Conservation (phyloP, 148 eudicot genomes). For the Vaccinium myrtillus region DNA sequence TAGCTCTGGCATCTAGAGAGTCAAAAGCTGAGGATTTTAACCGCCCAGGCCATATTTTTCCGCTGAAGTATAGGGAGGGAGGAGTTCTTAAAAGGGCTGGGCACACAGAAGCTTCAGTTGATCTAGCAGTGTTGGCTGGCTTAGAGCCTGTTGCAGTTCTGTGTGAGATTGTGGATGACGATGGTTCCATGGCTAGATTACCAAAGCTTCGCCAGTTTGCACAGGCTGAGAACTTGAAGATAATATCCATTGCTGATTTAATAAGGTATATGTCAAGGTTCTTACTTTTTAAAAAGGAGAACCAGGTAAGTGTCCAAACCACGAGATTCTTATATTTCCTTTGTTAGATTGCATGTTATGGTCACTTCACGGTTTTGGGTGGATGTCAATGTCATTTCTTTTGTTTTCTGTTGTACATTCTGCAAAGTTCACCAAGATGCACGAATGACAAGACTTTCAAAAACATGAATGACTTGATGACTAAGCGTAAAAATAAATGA, state of each 20-base stretch:
- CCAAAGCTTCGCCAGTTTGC: slow-evolving; percentile 77
- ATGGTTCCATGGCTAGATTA: slow-evolving; percentile 95
- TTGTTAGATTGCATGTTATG: neutral
- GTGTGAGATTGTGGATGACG: slow-evolving; percentile 95
- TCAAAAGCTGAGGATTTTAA: slow-evolving; percentile 82
- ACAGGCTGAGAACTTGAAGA: slow-evolving; percentile 57
- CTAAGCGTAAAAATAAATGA: neutral
- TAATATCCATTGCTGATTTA: slow-evolving; percentile 81
- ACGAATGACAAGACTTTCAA: neutral
- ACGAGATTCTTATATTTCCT: neutral
- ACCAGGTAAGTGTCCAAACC: neutral
- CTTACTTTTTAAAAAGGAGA: neutral
- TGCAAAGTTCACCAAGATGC: neutral
- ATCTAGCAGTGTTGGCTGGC: slow-evolving; percentile 76
- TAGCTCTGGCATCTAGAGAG: slow-evolving; percentile 71
- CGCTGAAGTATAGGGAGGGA: slow-evolving; percentile 85
- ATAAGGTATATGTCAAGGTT: slow-evolving; percentile 47
- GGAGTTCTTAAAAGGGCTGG: slow-evolving; percentile 95
- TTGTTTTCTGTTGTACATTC: neutral
- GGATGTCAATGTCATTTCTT: neutral
- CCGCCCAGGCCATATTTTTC: slow-evolving; percentile 96
- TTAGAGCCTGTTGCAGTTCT: slow-evolving; percentile 70
- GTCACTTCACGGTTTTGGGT: neutral
- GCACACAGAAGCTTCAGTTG: slow-evolving; percentile 92
- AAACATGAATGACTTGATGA: neutral